These are phyloP conservation scores for Acer negundo DNA, from an alignment of 345 rosid genomes.

Conservation along the genomic window DNA sequence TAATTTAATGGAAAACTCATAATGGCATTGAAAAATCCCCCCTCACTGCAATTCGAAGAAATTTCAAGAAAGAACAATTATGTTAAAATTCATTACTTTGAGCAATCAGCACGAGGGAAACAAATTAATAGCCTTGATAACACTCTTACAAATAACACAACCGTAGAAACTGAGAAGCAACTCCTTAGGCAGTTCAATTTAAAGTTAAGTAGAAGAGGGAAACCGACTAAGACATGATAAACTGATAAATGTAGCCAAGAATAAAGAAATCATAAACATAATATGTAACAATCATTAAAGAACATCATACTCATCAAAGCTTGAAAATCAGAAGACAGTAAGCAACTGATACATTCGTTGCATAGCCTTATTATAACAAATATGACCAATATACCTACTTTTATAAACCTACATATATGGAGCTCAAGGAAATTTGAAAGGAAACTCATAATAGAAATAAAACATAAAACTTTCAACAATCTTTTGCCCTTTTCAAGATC, in stretches of 20 bases:
- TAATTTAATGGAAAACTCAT: constrained; percentile 94
- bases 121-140: not conserved
- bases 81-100: not conserved
- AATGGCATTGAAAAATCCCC: constrained; percentile 93
- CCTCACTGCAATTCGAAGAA: constrained; percentile 62
- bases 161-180: not conserved
- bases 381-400: not conserved
- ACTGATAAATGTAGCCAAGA: not conserved
- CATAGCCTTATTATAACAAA: not conserved
- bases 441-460: not conserved
- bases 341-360: not conserved
- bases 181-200: not conserved
- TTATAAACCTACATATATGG: not conserved
- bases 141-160: not conserved
- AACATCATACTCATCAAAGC: not conserved
- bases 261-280: not conserved
- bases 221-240: not conserved
- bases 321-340: not conserved
- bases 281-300: not conserved
- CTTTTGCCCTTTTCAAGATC: not conserved
- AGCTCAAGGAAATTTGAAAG: not conserved
- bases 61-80: constrained; percentile 9
- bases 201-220: not conserved
- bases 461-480: not conserved
- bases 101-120: not conserved